Conservation (phyloP, 202 grass and related monocot species). For the Tripidium arundinaceum region DNA sequence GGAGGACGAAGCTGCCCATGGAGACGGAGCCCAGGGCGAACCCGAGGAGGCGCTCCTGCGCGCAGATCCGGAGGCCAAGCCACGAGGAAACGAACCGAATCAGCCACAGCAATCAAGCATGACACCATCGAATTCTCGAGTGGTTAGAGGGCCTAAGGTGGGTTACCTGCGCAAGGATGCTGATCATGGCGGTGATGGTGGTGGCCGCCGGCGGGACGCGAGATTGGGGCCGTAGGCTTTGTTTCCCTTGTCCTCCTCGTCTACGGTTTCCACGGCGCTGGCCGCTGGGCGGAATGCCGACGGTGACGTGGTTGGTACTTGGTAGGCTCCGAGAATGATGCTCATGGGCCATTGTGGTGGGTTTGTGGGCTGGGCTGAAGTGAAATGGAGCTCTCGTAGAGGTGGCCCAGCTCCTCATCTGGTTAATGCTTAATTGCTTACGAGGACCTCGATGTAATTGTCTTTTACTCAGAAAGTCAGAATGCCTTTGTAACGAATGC, state of each 20-base stretch:
- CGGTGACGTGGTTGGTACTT: not conserved
- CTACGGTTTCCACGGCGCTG: not conserved
- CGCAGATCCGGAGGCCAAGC: conserved; percentile 28
- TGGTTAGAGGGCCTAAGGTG: not conserved
- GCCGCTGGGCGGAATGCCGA: no score
- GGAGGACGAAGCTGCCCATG: conserved; percentile 50
- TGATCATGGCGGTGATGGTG: conserved; percentile 46
- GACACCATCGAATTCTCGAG: not conserved
- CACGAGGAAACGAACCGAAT: conserved; percentile 15
- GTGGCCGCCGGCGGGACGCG: conserved; percentile 31
- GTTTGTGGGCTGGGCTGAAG: not conserved
- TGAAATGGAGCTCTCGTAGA: not conserved
- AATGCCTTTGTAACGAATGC: no score
- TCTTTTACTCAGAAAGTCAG: no score
- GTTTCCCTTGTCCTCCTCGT: not conserved
- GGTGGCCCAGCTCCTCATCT: not conserved
- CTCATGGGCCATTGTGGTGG: not conserved
- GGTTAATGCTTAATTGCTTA: no score
- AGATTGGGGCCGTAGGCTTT: not conserved
- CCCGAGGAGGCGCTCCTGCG: conserved; percentile 55
- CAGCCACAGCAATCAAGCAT: not conserved
- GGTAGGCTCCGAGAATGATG: not conserved
- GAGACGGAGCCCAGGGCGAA: conserved; percentile 47
- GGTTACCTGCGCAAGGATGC: conserved; percentile 55
- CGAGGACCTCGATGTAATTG: no score